Percentiles rank a stretch among this genome's conserved stretches.
Evolutionary conservation across 768 basidiomycete genomes (phyloP).

Genomic region (Lepiota subincarnata): DNA sequence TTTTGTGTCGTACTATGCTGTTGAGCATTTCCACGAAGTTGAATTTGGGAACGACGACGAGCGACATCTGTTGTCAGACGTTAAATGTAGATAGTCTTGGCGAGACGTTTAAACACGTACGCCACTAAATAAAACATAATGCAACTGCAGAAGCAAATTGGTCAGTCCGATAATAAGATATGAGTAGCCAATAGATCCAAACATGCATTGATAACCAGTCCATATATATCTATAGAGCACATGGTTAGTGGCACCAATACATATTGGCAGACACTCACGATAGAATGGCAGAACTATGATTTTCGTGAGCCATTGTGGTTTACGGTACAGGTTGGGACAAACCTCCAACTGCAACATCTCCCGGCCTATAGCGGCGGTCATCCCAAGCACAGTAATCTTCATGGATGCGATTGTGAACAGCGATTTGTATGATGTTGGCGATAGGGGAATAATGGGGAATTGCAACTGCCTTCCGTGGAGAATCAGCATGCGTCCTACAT

Average conservation of each 20-base stretch:
- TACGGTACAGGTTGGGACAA: conserved; percentile 10
- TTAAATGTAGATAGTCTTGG: background rate
- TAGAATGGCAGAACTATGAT: conserved; percentile 53
- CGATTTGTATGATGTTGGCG: conserved; percentile 59
- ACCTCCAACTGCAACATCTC: conserved; percentile 62
- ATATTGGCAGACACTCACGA: conserved; percentile 36
- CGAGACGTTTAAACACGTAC: conserved; percentile 28
- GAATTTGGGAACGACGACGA: conserved; percentile 63
- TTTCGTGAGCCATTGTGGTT: background rate
- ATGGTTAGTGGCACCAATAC: background rate
- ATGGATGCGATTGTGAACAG: conserved; percentile 47
- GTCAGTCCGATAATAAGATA: background rate
- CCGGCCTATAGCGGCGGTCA: conserved; percentile 50
- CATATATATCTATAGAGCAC: conserved; percentile 51
- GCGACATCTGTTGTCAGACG: conserved; percentile 32
- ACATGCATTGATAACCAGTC: conserved; percentile 54
- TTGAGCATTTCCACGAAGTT: conserved; percentile 57
- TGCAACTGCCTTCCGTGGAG: conserved; percentile 44
- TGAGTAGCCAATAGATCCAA: background rate
- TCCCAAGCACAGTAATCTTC: conserved; percentile 40
- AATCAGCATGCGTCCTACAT: background rate
- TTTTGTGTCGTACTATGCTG: conserved; percentile 54
- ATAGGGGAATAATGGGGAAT: conserved; percentile 58
- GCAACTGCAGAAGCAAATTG: conserved; percentile 35
- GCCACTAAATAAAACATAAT: conserved; percentile 50